These are phyloP conservation scores for Plasmodium knowlesi DNA, from an alignment of 169 alveolate genomes.

Conservation along the genomic window DNA sequence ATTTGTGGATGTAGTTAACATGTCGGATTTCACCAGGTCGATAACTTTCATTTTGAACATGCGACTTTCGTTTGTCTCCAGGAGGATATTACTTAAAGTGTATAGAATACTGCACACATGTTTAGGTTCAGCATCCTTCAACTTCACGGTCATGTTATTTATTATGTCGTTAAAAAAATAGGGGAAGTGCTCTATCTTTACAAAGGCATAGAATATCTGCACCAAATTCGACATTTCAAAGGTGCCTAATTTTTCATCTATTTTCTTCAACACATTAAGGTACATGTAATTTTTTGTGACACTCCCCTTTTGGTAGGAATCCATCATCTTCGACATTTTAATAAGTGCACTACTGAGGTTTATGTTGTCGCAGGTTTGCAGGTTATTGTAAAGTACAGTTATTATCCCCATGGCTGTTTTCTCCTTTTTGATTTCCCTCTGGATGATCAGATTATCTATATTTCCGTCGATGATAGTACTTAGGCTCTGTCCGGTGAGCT, in stretches of 20 bases:
- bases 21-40: constrained; percentile 16
- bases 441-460: constrained; percentile 63
- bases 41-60: constrained; percentile 47
- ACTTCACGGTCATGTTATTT: constrained; percentile 14
- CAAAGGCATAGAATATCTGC: constrained; percentile 59
- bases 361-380: constrained; percentile 40
- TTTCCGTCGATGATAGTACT: constrained; percentile 68
- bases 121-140: constrained; percentile 23
- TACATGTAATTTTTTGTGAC: constrained; percentile 58
- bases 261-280: constrained; percentile 28
- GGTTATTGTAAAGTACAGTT: constrained; percentile 50
- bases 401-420: constrained; percentile 49
- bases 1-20: neutral
- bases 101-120: constrained; percentile 58
- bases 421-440: constrained; percentile 66
- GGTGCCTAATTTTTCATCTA: constrained; percentile 9
- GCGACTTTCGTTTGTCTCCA: constrained; percentile 73
- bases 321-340: constrained; percentile 49
- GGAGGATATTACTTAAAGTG: constrained; percentile 42
- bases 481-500: constrained; percentile 26
- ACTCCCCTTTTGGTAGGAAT: constrained; percentile 55
- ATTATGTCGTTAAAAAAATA: constrained; percentile 54
- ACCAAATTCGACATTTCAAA: constrained; percentile 48
- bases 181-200: constrained; percentile 44
- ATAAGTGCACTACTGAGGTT: constrained; percentile 62